Evolutionary conservation across 192 early-diverging fungal species (phyloP), one percentile per base, ranked within the genome.

Genomic region (Coemansia sp.): DNA sequence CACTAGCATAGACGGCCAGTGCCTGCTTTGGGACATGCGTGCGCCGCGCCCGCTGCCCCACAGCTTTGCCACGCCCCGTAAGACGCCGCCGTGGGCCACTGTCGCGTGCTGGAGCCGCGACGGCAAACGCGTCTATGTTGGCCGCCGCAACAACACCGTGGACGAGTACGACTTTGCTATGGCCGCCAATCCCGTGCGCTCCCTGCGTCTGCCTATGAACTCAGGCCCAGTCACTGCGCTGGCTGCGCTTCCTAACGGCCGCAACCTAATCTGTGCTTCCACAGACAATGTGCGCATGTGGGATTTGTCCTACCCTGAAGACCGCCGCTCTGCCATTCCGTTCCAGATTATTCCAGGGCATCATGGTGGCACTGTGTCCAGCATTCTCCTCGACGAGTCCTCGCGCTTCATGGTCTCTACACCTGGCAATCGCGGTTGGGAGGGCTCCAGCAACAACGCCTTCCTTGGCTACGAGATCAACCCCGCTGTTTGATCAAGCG

Each of bases 361-460:
- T 69, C 94, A 94, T 56, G 94, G 94, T 23, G 92, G 92, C 12
- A 82, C 86, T 12, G 83, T 96, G 16, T 95, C 94, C 12, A 55
- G 59, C 31, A 51, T 78, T 19, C 58, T 88, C 19, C 71, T 95
- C 49, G 94, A 96, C 72, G 78, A 83, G 21, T 74, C 82, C 4
- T 87, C 86, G 49, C 82, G 84, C 24, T 96, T 88, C 52, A 87
- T 99, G 93, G 83, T 99, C 23, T 96, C 89, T 5, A 87, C 92
- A 1, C 93, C 93, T 1, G 97, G 97, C 18, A 94, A 88, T 73
- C 82, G 95, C 23, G 97, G 96, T n/a, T 99, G 96, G 96, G 96
- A 97, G 41, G 95, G 95, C 44, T 56, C 74, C 8, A 86, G 88
- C 49, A 93, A 89, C 47, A 94, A 95, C 68, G 66, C 85, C 24